Evolutionary conservation across 2,329 filamentous ascomycete genomes (phyloP).

Genomic region (Alternaria brassicicola): DNA sequence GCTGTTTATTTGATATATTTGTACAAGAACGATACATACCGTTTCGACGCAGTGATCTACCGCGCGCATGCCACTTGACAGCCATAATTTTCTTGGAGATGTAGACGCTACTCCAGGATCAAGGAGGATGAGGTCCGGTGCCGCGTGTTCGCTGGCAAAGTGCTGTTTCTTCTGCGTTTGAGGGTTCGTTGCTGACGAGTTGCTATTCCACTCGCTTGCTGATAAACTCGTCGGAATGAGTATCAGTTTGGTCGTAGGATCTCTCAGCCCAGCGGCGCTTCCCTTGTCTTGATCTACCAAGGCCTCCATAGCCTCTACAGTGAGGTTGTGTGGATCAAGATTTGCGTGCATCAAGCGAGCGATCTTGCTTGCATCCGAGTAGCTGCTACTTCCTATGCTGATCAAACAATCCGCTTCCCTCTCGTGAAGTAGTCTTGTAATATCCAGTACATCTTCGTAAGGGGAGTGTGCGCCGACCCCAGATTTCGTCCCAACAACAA

Average conservation of each 20-base stretch:
- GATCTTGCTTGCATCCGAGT: conserved; percentile 38
- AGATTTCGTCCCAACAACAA: conserved; percentile 26
- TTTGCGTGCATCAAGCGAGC: conserved; percentile 30
- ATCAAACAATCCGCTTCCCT: conserved; percentile 29
- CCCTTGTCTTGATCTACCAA: conserved; percentile 29
- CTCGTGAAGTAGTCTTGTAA: conserved; percentile 21
- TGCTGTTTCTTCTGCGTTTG: conserved; percentile 34
- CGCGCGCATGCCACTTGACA: conserved; percentile 36
- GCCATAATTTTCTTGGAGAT: conserved; percentile 32
- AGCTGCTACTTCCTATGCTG: conserved; percentile 32
- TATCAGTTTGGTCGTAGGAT: conserved; percentile 27
- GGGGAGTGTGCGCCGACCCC: conserved; percentile 32
- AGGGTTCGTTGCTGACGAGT: conserved; percentile 27
- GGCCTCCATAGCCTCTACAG: conserved; percentile 28
- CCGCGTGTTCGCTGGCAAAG: conserved; percentile 24
- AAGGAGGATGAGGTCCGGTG: conserved; percentile 28
- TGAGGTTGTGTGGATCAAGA: conserved; percentile 17
- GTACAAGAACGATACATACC: background rate
- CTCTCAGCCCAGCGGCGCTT: conserved; percentile 15
- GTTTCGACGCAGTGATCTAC: conserved; percentile 42
- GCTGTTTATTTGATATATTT: background rate
- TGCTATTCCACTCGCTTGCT: conserved; percentile 35
- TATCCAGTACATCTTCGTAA: conserved; percentile 31
- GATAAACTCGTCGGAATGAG: conserved; percentile 32
- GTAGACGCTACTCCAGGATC: conserved; percentile 34